Evolutionary conservation across 495 filamentous ascomycete genomes (phyloP), one percentile per base, ranked within the genome.

Genomic region (Terfezia boudieri): DNA sequence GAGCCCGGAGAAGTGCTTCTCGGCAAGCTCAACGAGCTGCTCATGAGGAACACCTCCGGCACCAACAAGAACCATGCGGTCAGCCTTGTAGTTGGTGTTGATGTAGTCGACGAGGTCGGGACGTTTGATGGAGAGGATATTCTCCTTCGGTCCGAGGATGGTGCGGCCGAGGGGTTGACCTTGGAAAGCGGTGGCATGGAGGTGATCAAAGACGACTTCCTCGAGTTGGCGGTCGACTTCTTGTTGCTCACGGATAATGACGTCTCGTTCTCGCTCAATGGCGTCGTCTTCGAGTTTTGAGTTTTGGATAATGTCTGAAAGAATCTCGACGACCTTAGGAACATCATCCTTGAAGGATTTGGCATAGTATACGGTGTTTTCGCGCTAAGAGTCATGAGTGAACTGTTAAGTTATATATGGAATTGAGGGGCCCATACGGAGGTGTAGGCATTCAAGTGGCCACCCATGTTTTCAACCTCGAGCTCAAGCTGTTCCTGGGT

Each of bases 391-490:
- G 49, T 14, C 36, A 59, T 37, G 32, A n/a, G 8, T 36, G 4
- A 14, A 46, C 4, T 46, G 41, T 20, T 1, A 8, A 4, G 8
- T 14, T 8, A 53, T 60, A 53, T 52, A 52, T 32, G 46, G 35
- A n/a, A 46, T 32, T 12, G 22, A 38, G 26, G 61, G 63, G 56
- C 62, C 73, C 83, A 59, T 83, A 94, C 89, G 74, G 89, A 95
- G 64, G 90, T 99, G 75, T 99, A 99, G 63, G 90, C 90, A 70
- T 99, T 99, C 58, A 99, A 79, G 73, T 99, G 90, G 58, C 85
- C 90, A 67, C 90, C 90, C 87, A 96, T 94, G 73, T 99, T 96
- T 75, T 99, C 90, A 62, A 99, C 94, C 74, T 99, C 92, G 51
- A 99, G 80, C 74, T 99, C 90, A 69, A 99, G 73, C 71, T 96